These are phyloP conservation scores for Leccinum variicolor DNA, from an alignment of 768 basidiomycete species.

Conservation along the genomic window DNA sequence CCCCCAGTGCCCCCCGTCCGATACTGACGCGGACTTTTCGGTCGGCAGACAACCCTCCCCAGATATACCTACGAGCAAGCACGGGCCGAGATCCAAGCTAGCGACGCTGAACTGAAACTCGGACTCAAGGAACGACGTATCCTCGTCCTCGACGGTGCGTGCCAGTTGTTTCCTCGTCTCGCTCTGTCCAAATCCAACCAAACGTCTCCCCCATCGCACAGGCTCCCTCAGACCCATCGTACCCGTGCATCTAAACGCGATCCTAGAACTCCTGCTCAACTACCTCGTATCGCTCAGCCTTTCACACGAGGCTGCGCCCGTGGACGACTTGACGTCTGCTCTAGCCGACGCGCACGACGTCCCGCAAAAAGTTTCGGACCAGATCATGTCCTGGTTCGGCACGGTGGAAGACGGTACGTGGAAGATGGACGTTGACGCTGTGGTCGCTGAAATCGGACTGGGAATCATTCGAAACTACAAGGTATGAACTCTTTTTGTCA, in stretches of 20 bases:
- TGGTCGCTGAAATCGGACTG: conserved; percentile 75
- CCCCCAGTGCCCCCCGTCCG: too few species aligned
- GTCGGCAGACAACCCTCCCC: conserved; percentile 37
- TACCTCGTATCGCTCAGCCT: conserved; percentile 64
- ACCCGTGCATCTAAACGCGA: conserved; percentile 56
- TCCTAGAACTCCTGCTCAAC: conserved; percentile 76
- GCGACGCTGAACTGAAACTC: conserved; percentile 64
- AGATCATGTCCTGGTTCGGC: conserved; percentile 86
- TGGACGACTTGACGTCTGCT: conserved; percentile 55
- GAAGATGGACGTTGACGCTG: conserved; percentile 57
- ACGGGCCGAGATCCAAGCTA: conserved; percentile 69
- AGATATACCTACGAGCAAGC: conserved; percentile 55
- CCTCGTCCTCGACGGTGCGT: conserved; percentile 64
- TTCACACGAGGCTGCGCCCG: conserved; percentile 46
- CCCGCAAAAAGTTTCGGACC: conserved; percentile 52
- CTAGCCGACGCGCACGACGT: conserved; percentile 77
- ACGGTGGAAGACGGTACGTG: conserved; percentile 51
- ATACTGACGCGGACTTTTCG: not conserved
- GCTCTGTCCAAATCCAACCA: not conserved
- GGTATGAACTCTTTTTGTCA: conserved; percentile 32
- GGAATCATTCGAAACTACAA: conserved; percentile 64
- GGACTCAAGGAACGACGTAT: conserved; percentile 70
- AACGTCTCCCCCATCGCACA: conserved; percentile 22
- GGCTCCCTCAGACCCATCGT: conserved; percentile 75
- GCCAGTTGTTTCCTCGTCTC: too few species aligned